Evolutionary conservation across 2,329 filamentous ascomycete species (phyloP), one percentile per base, ranked within the genome.

Genomic region (Penicillium paneum): DNA sequence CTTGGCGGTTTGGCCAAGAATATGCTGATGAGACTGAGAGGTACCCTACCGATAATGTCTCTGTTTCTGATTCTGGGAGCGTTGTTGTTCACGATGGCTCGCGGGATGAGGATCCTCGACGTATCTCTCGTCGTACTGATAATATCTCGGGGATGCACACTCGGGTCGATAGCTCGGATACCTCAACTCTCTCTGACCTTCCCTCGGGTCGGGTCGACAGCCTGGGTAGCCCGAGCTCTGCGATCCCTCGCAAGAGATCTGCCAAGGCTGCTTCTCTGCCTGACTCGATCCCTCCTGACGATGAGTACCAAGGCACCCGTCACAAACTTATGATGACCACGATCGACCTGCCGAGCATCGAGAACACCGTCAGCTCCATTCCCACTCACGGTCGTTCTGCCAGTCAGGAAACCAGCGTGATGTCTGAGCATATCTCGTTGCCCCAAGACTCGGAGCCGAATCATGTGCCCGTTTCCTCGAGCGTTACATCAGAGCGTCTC

Each of bases 191-290:
- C 32, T n/a, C 28, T 11, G 8, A 6, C 41, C 17, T 5, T 32
- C 12, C 12, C 17, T 21, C 21, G 28, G 32, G 17, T 4, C 17
- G 32, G 7, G 21, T 15, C 8, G 5, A 32, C 19, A 40, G 19
- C 13, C 24, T 24, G 21, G 41, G 39, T 28, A 3, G 36, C 19
- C 31, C 40, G 3, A 39, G 29, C 19, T 50, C 53, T 8, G 35
- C 39, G 10, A 64, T 54, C 24, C 55, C 61, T 15, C 60, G 61
- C 19, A 71, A 71, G 53, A 62, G 68, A 52, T 66, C 53, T 21
- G 67, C 68, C 10, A 57, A 56, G 28, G 61, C 63, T 29, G 68
- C 68, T 10, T 68, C 64, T 13, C 47, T 71, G 2, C 59, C 67
- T 7, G 67, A 69, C 49, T 64, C 60, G 10, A 61, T 60, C 3